These are phyloP conservation scores for Crataegus laevigata DNA, from an alignment of 306 rosid species.

Conservation along the genomic window DNA sequence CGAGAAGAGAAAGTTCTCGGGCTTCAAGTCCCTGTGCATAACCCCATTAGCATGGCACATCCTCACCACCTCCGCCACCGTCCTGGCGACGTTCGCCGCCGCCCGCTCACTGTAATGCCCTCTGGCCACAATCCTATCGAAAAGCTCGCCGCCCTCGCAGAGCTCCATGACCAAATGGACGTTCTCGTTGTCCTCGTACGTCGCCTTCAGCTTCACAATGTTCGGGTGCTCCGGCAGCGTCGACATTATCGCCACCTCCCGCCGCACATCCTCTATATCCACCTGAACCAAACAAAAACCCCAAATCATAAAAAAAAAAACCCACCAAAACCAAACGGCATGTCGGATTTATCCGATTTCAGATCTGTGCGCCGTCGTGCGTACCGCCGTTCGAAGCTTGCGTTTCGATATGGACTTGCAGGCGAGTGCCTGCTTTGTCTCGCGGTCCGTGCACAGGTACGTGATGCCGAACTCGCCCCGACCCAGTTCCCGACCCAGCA, in stretches of 20 bases:
- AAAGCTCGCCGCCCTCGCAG: conserved; percentile 75
- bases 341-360: not conserved
- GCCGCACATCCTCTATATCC: conserved; percentile 72
- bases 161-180: conserved; percentile 93
- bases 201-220: conserved; percentile 62
- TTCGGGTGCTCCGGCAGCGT: conserved; percentile 71
- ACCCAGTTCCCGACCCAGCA: conserved; percentile 84
- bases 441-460: conserved; percentile 81
- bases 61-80: conserved; percentile 71
- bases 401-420: conserved; percentile 93
- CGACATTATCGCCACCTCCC: conserved; percentile 86
- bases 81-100: conserved; percentile 68
- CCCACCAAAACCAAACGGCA: not conserved
- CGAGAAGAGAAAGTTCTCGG: conserved; percentile 74
- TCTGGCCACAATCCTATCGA: conserved; percentile 78
- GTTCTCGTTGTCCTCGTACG: conserved; percentile 69
- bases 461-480: conserved; percentile 99
- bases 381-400: conserved; percentile 68
- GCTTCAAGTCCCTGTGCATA: conserved; percentile 82
- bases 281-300: conserved; percentile 14
- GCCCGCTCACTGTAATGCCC: conserved; percentile 86
- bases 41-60: conserved; percentile 85
- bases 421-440: conserved; percentile 72
- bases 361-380: not conserved
- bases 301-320: not conserved